Percentiles rank a stretch among this genome's conserved stretches.
Evolutionary conservation across 208 protist genomes (phyloP).

Genomic region (Novymonas esmeraldas): DNA sequence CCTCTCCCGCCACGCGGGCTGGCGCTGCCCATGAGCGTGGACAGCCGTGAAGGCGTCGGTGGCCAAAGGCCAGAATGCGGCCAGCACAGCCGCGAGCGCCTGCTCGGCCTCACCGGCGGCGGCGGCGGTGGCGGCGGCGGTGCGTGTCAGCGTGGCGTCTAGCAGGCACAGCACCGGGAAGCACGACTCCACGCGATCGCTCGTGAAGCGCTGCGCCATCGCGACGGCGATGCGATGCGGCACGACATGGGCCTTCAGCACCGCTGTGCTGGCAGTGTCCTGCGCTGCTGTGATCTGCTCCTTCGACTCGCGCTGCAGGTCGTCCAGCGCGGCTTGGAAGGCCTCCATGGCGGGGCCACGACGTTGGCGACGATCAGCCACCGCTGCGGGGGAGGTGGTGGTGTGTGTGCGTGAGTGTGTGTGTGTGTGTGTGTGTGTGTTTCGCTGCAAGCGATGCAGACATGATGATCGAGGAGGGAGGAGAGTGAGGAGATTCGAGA

Average conservation of each 20-base stretch:
- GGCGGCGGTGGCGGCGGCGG: neutral
- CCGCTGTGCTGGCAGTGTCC: conserved; percentile 27
- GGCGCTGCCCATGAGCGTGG: conserved; percentile 27
- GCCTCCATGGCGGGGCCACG: conserved; percentile 55
- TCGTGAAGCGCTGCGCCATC: conserved; percentile 69
- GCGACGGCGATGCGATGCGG: conserved; percentile 59
- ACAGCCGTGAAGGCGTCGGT: conserved; percentile 29
- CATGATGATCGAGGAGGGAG: too few relatives aligned
- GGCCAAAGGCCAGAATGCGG: conserved; percentile 58
- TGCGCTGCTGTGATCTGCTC: conserved; percentile 59
- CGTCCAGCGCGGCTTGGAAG: conserved; percentile 47
- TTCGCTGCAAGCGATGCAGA: too few relatives aligned
- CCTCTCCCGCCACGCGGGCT: conserved; percentile 54
- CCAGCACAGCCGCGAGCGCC: conserved; percentile 40
- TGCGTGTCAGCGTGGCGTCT: conserved; percentile 56
- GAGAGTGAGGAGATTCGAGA: too few relatives aligned
- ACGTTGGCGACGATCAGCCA: neutral
- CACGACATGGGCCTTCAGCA: conserved; percentile 35
- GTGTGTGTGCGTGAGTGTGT: too few relatives aligned
- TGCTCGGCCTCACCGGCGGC: conserved; percentile 22
- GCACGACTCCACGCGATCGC: conserved; percentile 37
- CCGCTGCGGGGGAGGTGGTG: neutral
- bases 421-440: too few relatives aligned
- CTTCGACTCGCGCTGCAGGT: conserved; percentile 66
- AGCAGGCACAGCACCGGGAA: conserved; percentile 80